These are phyloP conservation scores for Fusarium xyrophilum DNA, from an alignment of 2,329 filamentous ascomycete species.

Conservation along the genomic window DNA sequence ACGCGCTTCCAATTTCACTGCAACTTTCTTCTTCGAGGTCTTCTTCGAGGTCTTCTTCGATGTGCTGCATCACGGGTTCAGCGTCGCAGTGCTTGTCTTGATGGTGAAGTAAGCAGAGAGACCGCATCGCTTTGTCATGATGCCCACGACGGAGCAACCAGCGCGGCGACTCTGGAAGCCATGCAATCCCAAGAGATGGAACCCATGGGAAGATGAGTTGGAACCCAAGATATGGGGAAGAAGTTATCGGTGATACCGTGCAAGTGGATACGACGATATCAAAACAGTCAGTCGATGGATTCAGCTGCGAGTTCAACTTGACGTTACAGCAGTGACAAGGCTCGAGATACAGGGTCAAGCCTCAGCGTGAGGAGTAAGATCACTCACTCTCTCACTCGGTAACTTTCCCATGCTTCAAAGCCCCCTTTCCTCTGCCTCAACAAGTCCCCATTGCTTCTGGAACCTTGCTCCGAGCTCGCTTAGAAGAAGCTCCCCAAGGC, in stretches of 20 bases:
- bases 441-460: neutral
- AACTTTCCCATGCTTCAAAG: neutral
- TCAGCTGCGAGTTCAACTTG: neutral
- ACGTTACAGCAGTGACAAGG: neutral
- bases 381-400: neutral
- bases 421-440: neutral
- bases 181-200: constrained; percentile 32
- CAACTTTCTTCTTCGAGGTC: constrained; percentile 49
- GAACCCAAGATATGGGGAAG: constrained; percentile 29
- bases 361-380: neutral
- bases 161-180: constrained; percentile 42
- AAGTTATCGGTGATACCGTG: neutral
- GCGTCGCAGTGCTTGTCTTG: constrained; percentile 49
- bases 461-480: neutral
- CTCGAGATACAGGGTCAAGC: neutral
- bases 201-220: constrained; percentile 41
- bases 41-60: constrained; percentile 53
- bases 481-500: neutral
- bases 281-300: neutral
- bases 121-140: constrained; percentile 48
- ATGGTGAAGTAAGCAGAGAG: constrained; percentile 53
- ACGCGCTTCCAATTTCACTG: constrained; percentile 44
- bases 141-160: constrained; percentile 49
- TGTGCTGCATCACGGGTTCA: constrained; percentile 47
- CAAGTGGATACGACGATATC: neutral